A percentile compares a stretch with the other conserved stretches of the same genome.
phyloP scores from a whole-genome alignment of 2,329 filamentous ascomycete genomes.

The Calycina herbarum region DNA sequence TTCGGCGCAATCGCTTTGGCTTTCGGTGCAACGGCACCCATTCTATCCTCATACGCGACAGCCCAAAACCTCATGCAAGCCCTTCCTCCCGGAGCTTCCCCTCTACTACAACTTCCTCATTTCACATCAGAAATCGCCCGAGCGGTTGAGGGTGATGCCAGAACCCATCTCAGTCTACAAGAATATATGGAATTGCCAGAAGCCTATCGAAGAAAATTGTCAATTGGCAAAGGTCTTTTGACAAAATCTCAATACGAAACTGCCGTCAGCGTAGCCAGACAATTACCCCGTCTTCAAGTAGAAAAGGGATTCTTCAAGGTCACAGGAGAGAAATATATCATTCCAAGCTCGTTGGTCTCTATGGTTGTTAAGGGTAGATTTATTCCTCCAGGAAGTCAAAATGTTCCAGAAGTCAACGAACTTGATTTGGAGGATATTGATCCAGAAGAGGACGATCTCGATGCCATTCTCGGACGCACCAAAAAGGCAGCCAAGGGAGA shows the following conservation, averaged over 20 bases:
- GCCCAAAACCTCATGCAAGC: constrained; percentile 91
- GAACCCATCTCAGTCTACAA: constrained; percentile 75
- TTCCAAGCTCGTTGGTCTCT: constrained; percentile 87
- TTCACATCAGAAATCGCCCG: constrained; percentile 69
- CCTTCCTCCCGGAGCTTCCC: constrained; percentile 76
- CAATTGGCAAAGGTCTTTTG: constrained; percentile 70
- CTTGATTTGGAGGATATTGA: constrained; percentile 87
- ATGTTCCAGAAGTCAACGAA: constrained; percentile 73
- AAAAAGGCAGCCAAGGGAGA: constrained; percentile 66
- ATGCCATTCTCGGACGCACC: constrained; percentile 76
- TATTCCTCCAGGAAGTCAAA: constrained; percentile 78
- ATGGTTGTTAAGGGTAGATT: constrained; percentile 94
- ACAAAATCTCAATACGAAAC: constrained; percentile 74
- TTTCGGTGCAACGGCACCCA: constrained; percentile 79
- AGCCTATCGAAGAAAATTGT: constrained; percentile 67
- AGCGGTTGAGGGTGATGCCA: constrained; percentile 72
- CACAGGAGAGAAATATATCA: constrained; percentile 88
- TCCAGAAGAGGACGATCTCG: constrained; percentile 87
- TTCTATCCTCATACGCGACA: constrained; percentile 77
- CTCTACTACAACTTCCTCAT: constrained; percentile 87
- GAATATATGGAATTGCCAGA: constrained; percentile 86
- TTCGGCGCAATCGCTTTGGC: constrained; percentile 86
- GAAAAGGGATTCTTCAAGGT: constrained; percentile 99
- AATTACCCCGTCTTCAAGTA: constrained; percentile 80
- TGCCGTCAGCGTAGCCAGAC: constrained; percentile 73